Evolutionary conservation across 2,329 filamentous ascomycete species (phyloP).

Genomic region (Colletotrichum orbiculare): DNA sequence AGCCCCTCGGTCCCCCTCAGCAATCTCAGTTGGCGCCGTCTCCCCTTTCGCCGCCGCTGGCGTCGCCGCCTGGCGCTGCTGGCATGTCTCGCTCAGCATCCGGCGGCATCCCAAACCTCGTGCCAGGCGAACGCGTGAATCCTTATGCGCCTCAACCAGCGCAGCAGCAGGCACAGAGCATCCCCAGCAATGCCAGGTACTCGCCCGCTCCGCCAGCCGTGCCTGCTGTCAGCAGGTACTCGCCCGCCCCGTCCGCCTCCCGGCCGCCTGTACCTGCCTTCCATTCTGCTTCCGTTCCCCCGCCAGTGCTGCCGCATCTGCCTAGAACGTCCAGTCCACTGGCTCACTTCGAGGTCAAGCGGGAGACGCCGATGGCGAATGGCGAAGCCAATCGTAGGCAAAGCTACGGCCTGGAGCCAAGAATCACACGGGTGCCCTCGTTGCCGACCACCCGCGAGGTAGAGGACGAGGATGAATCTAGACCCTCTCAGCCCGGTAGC

Average conservation of each 20-base stretch:
- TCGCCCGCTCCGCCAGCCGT: constrained; percentile 66
- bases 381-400: constrained; percentile 60
- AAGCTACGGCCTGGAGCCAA: constrained; percentile 66
- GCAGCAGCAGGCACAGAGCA: constrained; percentile 45
- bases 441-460: constrained; percentile 72
- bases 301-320: constrained; percentile 64
- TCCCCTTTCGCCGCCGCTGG: constrained; percentile 27
- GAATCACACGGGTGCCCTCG: constrained; percentile 65
- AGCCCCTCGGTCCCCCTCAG: constrained; percentile 45
- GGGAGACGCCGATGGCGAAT: constrained; percentile 44
- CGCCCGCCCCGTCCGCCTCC: constrained; percentile 55
- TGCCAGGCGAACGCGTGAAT: constrained; percentile 63
- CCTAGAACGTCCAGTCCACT: constrained; percentile 74
- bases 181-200: constrained; percentile 62
- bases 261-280: constrained; percentile 57
- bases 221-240: constrained; percentile 63
- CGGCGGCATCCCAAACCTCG: constrained; percentile 53
- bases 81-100: constrained; percentile 33
- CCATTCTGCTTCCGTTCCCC: constrained; percentile 47
- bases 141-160: constrained; percentile 63
- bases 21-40: constrained; percentile 41
- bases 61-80: constrained; percentile 15
- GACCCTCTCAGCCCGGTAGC: constrained; percentile 25
- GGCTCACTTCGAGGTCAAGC: constrained; percentile 68
- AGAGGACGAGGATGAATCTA: constrained; percentile 64